Evolutionary conservation across 768 basidiomycete species (phyloP), one percentile per base, ranked within the genome.

Genomic region (Hypsizygus marmoreus): DNA sequence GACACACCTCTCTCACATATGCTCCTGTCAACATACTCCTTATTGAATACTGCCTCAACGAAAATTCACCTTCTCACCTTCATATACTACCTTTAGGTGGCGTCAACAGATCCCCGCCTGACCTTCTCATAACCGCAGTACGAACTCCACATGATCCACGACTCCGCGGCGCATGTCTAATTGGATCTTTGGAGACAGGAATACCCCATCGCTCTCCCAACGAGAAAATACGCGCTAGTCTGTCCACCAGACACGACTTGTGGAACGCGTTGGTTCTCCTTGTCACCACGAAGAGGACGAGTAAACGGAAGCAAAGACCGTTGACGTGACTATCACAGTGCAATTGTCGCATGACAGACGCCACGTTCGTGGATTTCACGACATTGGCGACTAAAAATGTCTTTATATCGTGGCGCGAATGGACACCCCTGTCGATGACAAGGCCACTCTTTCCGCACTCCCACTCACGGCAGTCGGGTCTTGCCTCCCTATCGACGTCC

Each of bases 181-280:
- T 45, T 4, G 29, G 30, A 3, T 51, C 38, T 9, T 11, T 45
- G 29, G 30, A 41, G 17, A 37, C 30, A n/a, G 33, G 22, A 5
- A 32, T 46, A 17, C 23, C 45, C 6, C 19, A 6, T 8, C 39
- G 9, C 13, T 14, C 8, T 31, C 49, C 6, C 39, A 41, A 32
- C 23, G 34, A 28, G 36, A 14, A 0, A 24, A 4, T 2, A 23
- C n/a, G n/a, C n/a, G n/a, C 28, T 6, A 44, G 13, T 12, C 22
- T 44, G 16, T 20, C 29, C 4, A 24, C 17, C 25, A 29, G 48
- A 13, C 42, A 50, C 34, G 41, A 54, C 7, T 33, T 47, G 10
- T 45, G 49, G 53, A 44, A 44, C 25, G 24, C 34, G 28, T 47
- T 51, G 11, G 40, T 43, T 6, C 24, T 36, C 13, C 47, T 54